Percentiles rank a stretch among this genome's conserved stretches.
Conservation (phyloP, 2,329 filamentous ascomycete species). For the Paramyrothecium sp. region DNA sequence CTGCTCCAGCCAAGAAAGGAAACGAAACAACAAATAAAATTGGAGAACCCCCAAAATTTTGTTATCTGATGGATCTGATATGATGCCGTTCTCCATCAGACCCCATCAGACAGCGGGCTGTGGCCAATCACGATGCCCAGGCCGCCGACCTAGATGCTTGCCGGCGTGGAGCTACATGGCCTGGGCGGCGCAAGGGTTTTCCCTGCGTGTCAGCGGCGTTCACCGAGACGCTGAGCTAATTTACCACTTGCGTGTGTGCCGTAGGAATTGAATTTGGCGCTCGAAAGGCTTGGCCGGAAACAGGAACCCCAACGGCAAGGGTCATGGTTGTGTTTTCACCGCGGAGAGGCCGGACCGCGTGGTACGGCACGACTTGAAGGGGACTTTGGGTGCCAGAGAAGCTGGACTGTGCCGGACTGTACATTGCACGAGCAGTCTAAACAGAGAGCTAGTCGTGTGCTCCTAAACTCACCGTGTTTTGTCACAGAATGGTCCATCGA, state of each 20-base stretch:
- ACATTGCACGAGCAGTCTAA: too few relatives aligned
- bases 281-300: not conserved
- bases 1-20: too few relatives aligned
- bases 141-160: not conserved
- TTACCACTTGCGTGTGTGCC: too few relatives aligned
- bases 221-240: not conserved
- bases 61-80: not conserved
- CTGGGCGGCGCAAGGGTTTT: not conserved
- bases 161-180: not conserved
- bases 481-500: too few relatives aligned
- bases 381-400: too few relatives aligned
- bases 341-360: not conserved
- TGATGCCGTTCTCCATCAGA: not conserved
- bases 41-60: not conserved
- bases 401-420: too few relatives aligned
- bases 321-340: not conserved
- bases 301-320: not conserved
- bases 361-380: too few relatives aligned
- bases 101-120: not conserved
- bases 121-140: not conserved
- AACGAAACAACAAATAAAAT: too few relatives aligned
- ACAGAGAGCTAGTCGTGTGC: not conserved
- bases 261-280: not conserved
- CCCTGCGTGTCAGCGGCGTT: not conserved
- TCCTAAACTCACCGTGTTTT: not conserved